Percentiles rank a stretch among this genome's conserved stretches.
Evolutionary conservation across 1,284 basidiomycete genomes (phyloP).

Genomic region (Cutaneotrichosporon mucoides): DNA sequence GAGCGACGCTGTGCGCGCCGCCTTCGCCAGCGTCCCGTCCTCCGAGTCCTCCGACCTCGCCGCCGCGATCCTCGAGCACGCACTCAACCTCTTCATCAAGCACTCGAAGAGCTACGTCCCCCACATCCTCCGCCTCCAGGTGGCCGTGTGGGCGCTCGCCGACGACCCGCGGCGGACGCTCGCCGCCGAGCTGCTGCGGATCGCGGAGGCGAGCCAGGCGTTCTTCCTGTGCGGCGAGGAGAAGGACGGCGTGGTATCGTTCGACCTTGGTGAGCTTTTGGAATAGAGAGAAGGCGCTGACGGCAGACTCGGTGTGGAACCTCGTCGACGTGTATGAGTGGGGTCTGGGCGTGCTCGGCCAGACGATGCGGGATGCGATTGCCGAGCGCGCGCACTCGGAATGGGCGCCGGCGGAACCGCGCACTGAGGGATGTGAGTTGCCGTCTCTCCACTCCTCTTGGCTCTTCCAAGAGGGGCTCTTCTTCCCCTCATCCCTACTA

Average conservation of each 20-base stretch:
- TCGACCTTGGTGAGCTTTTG: slow-evolving; percentile 31
- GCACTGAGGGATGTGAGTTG: slow-evolving; percentile 9
- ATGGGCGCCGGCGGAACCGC: slow-evolving; percentile 20
- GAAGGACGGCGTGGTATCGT: slow-evolving; percentile 19
- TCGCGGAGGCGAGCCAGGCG: slow-evolving; percentile 33
- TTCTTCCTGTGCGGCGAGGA: slow-evolving; percentile 26
- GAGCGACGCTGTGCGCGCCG: slow-evolving; percentile 35
- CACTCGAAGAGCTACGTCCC: slow-evolving; percentile 17
- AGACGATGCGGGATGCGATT: slow-evolving; percentile 30
- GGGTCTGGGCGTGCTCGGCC: slow-evolving; percentile 21
- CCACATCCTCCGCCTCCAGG: slow-evolving; percentile 29
- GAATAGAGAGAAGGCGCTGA: slow-evolving; percentile 1
- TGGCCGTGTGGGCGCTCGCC: slow-evolving; percentile 30
- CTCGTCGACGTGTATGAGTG: slow-evolving; percentile 38
- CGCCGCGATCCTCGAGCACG: slow-evolving; percentile 13
- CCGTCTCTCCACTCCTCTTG: no score
- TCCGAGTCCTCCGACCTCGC: slow-evolving; percentile 20
- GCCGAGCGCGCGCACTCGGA: slow-evolving; percentile 23
- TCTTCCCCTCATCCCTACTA: not conserved
- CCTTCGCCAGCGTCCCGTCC: slow-evolving; percentile 16
- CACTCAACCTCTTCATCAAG: slow-evolving; percentile 16
- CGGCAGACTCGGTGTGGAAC: slow-evolving; percentile 36
- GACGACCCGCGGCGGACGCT: slow-evolving; percentile 22
- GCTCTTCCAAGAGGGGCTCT: no score
- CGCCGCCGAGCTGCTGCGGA: slow-evolving; percentile 30